Conservation (phyloP, 2,329 filamentous ascomycete species). For the Phoma sp. region DNA sequence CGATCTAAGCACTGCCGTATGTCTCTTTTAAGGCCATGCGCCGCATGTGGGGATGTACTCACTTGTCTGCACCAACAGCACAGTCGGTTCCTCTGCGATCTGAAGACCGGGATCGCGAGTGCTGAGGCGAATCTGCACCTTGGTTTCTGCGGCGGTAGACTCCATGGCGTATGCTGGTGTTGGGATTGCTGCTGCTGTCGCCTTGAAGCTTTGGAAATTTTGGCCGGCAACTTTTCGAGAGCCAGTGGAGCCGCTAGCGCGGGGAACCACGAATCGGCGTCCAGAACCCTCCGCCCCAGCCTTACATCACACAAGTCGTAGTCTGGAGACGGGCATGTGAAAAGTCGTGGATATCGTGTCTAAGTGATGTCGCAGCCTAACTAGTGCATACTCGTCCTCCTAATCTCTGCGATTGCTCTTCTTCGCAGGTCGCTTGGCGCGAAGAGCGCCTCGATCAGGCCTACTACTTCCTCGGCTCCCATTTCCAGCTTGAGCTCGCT, state of each 20-base stretch:
- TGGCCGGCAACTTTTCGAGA: conserved; percentile 33
- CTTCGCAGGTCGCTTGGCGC: conserved; percentile 67
- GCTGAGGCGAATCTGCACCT: conserved; percentile 46
- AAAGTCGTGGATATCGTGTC: conserved; percentile 10
- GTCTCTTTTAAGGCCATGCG: neutral
- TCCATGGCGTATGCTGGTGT: conserved; percentile 33
- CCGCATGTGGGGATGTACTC: conserved; percentile 16
- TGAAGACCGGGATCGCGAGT: conserved; percentile 45
- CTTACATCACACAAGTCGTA: neutral
- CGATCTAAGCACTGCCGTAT: neutral
- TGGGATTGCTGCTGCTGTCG: conserved; percentile 13
- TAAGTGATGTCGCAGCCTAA: neutral
- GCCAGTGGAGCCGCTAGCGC: conserved; percentile 31
- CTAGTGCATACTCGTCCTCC: conserved; percentile 37
- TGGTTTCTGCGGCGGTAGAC: conserved; percentile 34
- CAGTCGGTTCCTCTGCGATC: conserved; percentile 42
- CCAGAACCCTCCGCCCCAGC: conserved; percentile 25
- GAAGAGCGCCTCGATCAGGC: conserved; percentile 70
- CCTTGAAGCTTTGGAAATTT: conserved; percentile 37
- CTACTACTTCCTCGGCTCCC: conserved; percentile 66
- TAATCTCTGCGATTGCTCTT: conserved; percentile 65
- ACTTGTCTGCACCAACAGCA: conserved; percentile 45
- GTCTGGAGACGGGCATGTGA: neutral
- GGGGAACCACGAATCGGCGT: conserved; percentile 24
- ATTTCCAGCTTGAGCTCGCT: conserved; percentile 70